Conservation (phyloP, 2,329 filamentous ascomycete genomes). For the Grosmannia serpens region DNA sequence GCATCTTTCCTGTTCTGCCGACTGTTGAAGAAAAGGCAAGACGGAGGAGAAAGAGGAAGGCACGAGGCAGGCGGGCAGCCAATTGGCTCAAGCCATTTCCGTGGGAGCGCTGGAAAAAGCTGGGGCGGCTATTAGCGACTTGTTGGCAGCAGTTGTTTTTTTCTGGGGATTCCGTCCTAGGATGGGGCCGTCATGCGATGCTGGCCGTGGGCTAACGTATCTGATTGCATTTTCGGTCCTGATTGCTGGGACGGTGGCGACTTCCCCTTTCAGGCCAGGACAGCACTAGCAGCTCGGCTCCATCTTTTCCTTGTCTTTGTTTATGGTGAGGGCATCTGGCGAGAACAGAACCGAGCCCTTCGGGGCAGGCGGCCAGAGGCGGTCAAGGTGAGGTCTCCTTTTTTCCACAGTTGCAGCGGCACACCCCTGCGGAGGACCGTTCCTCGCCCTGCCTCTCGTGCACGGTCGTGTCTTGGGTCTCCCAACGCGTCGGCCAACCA, state of each 20-base stretch:
- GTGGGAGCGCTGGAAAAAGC: not conserved
- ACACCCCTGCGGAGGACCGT: conserved; percentile 22
- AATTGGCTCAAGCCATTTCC: not conserved
- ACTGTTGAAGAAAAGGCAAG: not conserved
- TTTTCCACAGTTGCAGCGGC: not conserved
- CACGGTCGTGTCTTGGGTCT: not conserved
- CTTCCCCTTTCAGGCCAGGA: not conserved
- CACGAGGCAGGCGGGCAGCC: not conserved
- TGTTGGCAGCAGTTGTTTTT: not conserved
- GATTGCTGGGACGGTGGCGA: not conserved
- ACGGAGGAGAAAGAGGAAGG: not conserved
- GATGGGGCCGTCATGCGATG: not conserved
- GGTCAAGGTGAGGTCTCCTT: not conserved
- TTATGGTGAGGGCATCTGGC: not conserved
- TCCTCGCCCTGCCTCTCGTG: not conserved
- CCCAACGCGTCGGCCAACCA: not conserved
- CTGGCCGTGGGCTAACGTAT: not conserved
- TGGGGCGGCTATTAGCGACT: not conserved
- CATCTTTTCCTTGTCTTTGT: not conserved
- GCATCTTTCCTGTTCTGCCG: conserved; percentile 1
- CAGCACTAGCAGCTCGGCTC: not conserved
- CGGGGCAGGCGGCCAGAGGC: not conserved
- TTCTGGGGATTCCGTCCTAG: not conserved
- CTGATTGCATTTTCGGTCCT: not conserved
- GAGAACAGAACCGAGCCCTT: not conserved